phyloP scores from a whole-genome alignment of 2,329 filamentous ascomycete genomes.

The Xylariaceae sp. region DNA sequence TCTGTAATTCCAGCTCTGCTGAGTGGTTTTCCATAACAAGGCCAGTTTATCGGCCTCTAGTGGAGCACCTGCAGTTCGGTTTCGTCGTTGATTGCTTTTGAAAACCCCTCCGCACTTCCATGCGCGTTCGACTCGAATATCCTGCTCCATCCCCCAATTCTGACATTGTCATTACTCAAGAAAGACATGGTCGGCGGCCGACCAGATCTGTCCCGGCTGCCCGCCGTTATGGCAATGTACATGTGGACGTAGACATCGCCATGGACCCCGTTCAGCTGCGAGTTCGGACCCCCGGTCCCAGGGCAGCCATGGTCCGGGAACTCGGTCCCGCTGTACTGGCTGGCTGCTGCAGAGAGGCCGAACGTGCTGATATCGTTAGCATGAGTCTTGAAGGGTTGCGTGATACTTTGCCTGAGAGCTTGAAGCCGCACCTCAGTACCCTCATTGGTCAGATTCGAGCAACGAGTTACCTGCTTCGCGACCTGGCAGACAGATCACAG shows the following conservation, averaged over 20 bases:
- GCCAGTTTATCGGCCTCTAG: slow-evolving; percentile 25
- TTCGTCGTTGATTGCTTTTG: slow-evolving; percentile 10
- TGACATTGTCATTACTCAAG: not conserved
- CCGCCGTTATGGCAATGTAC: slow-evolving; percentile 21
- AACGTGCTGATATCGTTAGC: slow-evolving; percentile 48
- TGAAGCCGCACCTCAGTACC: slow-evolving; percentile 46
- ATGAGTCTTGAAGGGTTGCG: slow-evolving; percentile 49
- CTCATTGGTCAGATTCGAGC: slow-evolving; percentile 47
- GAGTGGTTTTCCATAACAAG: slow-evolving; percentile 23
- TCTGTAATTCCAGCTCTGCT: slow-evolving; percentile 1
- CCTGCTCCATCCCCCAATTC: not conserved
- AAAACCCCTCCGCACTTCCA: not conserved
- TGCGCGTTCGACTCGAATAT: not conserved
- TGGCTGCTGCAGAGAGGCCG: slow-evolving; percentile 55
- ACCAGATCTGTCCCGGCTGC: slow-evolving; percentile 1
- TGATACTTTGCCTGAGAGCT: slow-evolving; percentile 40
- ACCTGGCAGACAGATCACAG: slow-evolving; percentile 54
- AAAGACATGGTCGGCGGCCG: not conserved
- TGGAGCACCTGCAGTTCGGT: slow-evolving; percentile 22
- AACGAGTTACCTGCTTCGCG: slow-evolving; percentile 47
- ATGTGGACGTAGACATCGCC: slow-evolving; percentile 10
- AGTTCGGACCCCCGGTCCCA: slow-evolving; percentile 15
- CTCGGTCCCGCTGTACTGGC: slow-evolving; percentile 40
- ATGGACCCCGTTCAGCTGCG: slow-evolving; percentile 25
- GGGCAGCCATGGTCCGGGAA: slow-evolving; percentile 17